phyloP scores from a whole-genome alignment of 2,329 filamentous ascomycete genomes.

The Allantophomopsis cytisporea region DNA sequence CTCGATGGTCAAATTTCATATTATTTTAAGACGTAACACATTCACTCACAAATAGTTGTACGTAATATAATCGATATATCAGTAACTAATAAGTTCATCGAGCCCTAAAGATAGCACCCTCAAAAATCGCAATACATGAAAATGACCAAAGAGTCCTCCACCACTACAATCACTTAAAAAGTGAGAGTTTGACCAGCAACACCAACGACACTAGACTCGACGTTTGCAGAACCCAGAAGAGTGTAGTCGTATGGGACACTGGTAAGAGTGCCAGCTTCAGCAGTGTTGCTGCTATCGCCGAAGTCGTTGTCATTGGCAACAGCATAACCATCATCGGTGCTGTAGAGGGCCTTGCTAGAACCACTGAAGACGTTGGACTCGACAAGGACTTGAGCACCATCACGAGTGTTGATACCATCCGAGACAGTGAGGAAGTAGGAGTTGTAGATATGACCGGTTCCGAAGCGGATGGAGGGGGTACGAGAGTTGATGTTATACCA shows the following conservation, averaged over 20 bases:
- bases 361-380: slow-evolving; percentile 37
- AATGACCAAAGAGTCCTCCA: too few relatives aligned
- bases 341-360: slow-evolving; percentile 28
- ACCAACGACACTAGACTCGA: slow-evolving; percentile 23
- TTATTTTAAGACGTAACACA: too few relatives aligned
- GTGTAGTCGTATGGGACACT: slow-evolving; percentile 38
- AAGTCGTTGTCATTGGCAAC: slow-evolving; percentile 30
- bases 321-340: slow-evolving; percentile 28
- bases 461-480: slow-evolving; percentile 49
- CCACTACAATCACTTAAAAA: slow-evolving; percentile 11
- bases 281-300: slow-evolving; percentile 30
- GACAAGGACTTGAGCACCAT: slow-evolving; percentile 39
- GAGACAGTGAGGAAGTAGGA: slow-evolving; percentile 29
- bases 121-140: too few relatives aligned
- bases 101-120: too few relatives aligned
- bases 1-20: too few relatives aligned
- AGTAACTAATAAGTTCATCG: too few relatives aligned
- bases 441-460: slow-evolving; percentile 49
- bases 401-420: slow-evolving; percentile 41
- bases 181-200: slow-evolving; percentile 20
- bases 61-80: too few relatives aligned
- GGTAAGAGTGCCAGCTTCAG: slow-evolving; percentile 33
- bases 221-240: slow-evolving; percentile 31
- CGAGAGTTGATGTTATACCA: slow-evolving; percentile 52
- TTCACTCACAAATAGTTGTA: too few relatives aligned